phyloP scores from a whole-genome alignment of 768 basidiomycete species.

The Termitomyces sp. region DNA sequence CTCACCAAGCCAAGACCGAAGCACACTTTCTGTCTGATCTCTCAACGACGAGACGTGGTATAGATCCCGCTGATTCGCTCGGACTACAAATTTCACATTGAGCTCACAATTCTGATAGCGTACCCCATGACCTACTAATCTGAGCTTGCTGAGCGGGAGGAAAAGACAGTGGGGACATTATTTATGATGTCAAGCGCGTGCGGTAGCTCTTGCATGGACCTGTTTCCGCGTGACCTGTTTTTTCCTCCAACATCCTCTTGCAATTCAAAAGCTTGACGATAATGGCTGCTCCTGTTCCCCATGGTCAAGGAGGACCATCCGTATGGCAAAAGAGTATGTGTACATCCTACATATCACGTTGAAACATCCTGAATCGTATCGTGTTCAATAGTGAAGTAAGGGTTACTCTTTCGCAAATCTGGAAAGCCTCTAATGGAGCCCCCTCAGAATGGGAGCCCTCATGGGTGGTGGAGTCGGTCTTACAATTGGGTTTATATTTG shows the following conservation, averaged over 20 bases:
- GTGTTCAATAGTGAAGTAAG: conserved; percentile 50
- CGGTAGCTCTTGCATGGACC: background rate
- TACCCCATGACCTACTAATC: conserved; percentile 52
- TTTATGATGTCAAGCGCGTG: background rate
- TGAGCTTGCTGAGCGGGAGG: conserved; percentile 81
- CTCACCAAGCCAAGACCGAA: conserved; percentile 76
- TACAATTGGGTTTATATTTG: conserved; percentile 97
- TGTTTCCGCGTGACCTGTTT: conserved; percentile 12
- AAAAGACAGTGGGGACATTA: conserved; percentile 39
- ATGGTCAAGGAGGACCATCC: conserved; percentile 47
- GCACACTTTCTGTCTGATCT: conserved; percentile 69
- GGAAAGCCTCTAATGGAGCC: conserved; percentile 5
- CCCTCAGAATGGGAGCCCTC: conserved; percentile 80
- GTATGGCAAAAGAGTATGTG: conserved; percentile 73
- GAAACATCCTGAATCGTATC: conserved; percentile 3
- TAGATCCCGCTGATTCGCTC: conserved; percentile 80
- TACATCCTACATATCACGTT: background rate
- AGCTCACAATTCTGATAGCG: conserved; percentile 8
- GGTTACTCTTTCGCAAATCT: conserved; percentile 5
- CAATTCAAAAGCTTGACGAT: conserved; percentile 1
- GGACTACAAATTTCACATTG: conserved; percentile 41
- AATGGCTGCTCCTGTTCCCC: conserved; percentile 21
- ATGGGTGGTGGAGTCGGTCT: conserved; percentile 94
- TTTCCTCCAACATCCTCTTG: conserved; percentile 2
- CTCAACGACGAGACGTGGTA: conserved; percentile 71